Base-by-base conservation (phyloP, 257 asterid genomes). In the Prunella vulgaris region DNA sequence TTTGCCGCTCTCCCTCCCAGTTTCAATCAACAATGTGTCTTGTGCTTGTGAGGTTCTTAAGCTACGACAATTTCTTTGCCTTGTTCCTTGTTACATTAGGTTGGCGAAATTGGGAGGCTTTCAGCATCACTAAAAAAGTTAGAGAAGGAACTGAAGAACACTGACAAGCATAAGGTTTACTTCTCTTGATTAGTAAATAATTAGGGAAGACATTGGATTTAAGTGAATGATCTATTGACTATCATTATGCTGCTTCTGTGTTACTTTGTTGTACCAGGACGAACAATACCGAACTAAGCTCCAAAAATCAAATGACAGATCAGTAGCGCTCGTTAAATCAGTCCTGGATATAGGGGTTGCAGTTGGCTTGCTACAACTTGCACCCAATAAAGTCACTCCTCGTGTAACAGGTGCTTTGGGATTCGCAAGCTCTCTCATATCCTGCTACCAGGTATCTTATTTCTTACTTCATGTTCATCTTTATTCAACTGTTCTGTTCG, bases 351-450 rank as follows among this genome's bases (percentile, higher is more conserved):
- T 88, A 68, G 98, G 85, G 56, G 98, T 93, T 79, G 92, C 98
- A 5, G 93, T 83, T 48, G 98, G 98, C 33, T 84, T 93, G 84
- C 98, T 93, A 66, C 98, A 88, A 78, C 70, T 93, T 74, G 93
- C 95, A 59, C 98, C 98, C 73, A 85, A 83, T 85, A 93, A 88
- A 79, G 78, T 93, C 71, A 90, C 85, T 68, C 97, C 98, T 61
- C 97, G 98, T 37, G 97, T 90, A 32, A 93, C 98, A 0, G 98
- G 98, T 44, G 98, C 90, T 48, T 76, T 86, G 68, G 98, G 98
- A 59, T 88, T 93, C 61, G 72, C 58, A 51, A 86, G 79, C 90
- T 90, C 98, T 69, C 85, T 93, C 82, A 88, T 93, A 72, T 88
- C 98, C 71, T 93, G 97, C 80, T 93, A 93, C 78, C 98, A 90